A percentile compares a stretch with the other conserved stretches of the same genome.
These are phyloP conservation scores for Mesembryanthemum crystallinum DNA, from an alignment of 148 eudicot genomes.

Conservation along the genomic window DNA sequence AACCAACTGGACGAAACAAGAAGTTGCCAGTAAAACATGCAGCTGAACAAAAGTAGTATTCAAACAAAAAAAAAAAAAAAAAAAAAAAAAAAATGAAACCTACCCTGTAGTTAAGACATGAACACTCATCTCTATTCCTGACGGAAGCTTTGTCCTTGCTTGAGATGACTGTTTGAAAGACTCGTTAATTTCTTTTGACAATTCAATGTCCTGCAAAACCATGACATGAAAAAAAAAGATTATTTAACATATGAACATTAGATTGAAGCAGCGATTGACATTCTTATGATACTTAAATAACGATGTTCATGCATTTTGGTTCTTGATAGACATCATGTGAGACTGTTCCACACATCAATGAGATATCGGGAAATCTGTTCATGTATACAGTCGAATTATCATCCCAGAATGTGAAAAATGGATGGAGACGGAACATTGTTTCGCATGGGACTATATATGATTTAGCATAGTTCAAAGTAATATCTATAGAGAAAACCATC, in stretches of 20 bases:
- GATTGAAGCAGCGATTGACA: not conserved
- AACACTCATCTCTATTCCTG: conserved; percentile 98
- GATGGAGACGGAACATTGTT: not conserved
- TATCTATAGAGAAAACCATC: too few relatives aligned
- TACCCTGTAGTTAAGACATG: conserved; percentile 98
- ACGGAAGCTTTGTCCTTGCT: conserved; percentile 92
- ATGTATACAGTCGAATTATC: not conserved
- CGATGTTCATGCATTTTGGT: not conserved
- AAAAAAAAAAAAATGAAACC: conserved; percentile 2
- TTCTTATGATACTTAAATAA: not conserved
- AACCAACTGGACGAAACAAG: conserved; percentile 13
- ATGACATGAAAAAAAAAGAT: conserved; percentile 9
- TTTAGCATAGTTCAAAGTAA: not conserved
- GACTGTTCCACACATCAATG: not conserved
- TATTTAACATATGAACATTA: not conserved
- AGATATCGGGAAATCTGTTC: not conserved
- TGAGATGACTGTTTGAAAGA: conserved; percentile 95
- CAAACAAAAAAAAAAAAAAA: not conserved
- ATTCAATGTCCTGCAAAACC: conserved; percentile 76
- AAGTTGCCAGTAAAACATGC: not conserved
- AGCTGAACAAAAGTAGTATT: not conserved
- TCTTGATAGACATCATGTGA: not conserved
- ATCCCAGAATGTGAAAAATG: not conserved
- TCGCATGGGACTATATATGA: not conserved
- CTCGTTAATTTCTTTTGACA: conserved; percentile 94